Conservation (phyloP, 345 rosid species). For the Pistacia vera region DNA sequence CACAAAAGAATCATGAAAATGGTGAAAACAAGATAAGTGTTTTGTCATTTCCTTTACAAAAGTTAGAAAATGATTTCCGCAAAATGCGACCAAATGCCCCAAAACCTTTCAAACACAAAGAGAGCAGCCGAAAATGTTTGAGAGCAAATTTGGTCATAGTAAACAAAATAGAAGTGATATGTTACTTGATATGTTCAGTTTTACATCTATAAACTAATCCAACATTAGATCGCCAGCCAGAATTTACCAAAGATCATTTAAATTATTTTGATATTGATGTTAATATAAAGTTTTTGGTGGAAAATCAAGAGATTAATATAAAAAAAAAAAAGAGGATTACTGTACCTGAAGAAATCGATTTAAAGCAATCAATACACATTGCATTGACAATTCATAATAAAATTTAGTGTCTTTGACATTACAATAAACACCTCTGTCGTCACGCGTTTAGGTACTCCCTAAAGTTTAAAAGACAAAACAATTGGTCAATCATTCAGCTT, state of each 20-base stretch:
- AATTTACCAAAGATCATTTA: background rate
- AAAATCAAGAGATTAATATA: background rate
- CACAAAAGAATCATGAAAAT: too few species aligned
- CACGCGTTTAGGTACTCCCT: conserved; percentile 96
- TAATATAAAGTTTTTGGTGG: background rate
- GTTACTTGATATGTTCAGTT: conserved; percentile 3
- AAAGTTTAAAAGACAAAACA: conserved; percentile 14
- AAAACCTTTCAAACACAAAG: background rate
- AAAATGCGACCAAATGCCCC: too few species aligned
- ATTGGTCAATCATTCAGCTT: conserved; percentile 10
- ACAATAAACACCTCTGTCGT: conserved; percentile 93
- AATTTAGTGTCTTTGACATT: conserved; percentile 96
- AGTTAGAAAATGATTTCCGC: too few species aligned
- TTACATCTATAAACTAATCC: background rate
- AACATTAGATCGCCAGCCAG: background rate
- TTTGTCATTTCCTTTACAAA: too few species aligned
- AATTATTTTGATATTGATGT: background rate
- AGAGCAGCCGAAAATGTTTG: background rate
- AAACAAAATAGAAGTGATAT: conserved; percentile 1
- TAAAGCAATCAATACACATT: conserved; percentile 85
- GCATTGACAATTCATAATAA: conserved; percentile 96
- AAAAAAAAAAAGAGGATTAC: background rate
- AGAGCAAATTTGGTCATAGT: conserved; percentile 3
- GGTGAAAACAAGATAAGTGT: too few species aligned
- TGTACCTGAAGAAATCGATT: conserved; percentile 94